Base-by-base conservation (phyloP, 2,329 filamentous ascomycete genomes). In the Intubia oerlemansii region DNA sequence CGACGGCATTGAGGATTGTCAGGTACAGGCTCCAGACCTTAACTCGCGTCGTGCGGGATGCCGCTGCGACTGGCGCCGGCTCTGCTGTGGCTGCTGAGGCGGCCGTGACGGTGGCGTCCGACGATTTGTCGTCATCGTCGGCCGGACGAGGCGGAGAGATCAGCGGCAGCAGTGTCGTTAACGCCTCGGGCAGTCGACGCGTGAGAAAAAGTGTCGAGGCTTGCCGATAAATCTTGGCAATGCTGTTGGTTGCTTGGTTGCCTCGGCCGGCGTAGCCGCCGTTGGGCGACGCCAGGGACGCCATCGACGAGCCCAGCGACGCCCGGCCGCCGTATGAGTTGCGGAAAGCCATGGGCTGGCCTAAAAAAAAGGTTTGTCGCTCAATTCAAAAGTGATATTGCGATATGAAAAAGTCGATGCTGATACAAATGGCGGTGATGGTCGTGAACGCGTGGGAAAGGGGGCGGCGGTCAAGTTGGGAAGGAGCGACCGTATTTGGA, bases 1-100 rank as follows among this genome's bases (percentile, higher is more conserved):
- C 59, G 37, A 93, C 76, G 22, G 81, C 77, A 53, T 93, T 92
- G 36, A 95, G 59, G 28, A 93, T 75, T 12, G 84, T 92, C 38
- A 95, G 64, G 48, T 95, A 98, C 42, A 98, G 62, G 49, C 82
- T 92, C 88, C 88, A 98, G 37, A 95, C 76, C 52, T 95, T 98
- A 49, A 92, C 76, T 38, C 84, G 63, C 32, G 80, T 88, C 18
- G 73, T 77, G 39, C 76, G 69, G 24, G 78, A 84, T 30, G 81
- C 81, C 37, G 63, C 67, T 30, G 79, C 74, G 30, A 93, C 70
- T 5, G 82, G 80, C 17, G 81, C 75, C 17, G 66, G 56, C 32
- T 69, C 61, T 20, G 42, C 45, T 13, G 17, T 9, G n/a, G 17
- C 17, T 6, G 24, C 17, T 15, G 15, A 22, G 4, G 22, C 17